Conservation (phyloP, 495 filamentous ascomycete species). For the Talaromyces ruber region DNA sequence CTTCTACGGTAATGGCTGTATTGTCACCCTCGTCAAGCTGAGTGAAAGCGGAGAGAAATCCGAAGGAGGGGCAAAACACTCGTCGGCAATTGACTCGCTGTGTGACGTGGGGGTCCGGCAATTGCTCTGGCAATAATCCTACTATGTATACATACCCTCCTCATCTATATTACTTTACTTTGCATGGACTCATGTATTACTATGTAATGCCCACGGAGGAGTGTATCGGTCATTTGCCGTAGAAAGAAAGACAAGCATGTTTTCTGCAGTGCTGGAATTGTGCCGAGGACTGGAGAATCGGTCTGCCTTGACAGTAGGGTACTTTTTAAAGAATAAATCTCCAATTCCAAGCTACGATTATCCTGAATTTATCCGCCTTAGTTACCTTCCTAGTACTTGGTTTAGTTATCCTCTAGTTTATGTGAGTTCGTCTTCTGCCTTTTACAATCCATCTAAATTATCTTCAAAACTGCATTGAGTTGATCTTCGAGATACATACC, state of each 20-base stretch:
- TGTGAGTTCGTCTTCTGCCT: neutral
- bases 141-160: neutral
- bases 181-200: no score
- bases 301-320: neutral
- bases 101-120: slow-evolving; percentile 4
- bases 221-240: neutral
- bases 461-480: neutral
- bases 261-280: neutral
- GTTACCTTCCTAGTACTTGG: no score
- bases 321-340: neutral
- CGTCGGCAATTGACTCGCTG: neutral
- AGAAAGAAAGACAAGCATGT: neutral
- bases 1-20: no score
- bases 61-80: slow-evolving; percentile 2
- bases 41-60: slow-evolving; percentile 9
- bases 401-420: neutral
- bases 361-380: neutral
- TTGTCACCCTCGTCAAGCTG: neutral
- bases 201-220: neutral
- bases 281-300: neutral
- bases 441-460: neutral
- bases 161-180: neutral
- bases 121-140: no score
- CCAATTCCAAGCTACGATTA: neutral
- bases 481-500: neutral